These are phyloP conservation scores for Apiotrichum gracile DNA, from an alignment of 1,284 basidiomycete species.

Conservation along the genomic window DNA sequence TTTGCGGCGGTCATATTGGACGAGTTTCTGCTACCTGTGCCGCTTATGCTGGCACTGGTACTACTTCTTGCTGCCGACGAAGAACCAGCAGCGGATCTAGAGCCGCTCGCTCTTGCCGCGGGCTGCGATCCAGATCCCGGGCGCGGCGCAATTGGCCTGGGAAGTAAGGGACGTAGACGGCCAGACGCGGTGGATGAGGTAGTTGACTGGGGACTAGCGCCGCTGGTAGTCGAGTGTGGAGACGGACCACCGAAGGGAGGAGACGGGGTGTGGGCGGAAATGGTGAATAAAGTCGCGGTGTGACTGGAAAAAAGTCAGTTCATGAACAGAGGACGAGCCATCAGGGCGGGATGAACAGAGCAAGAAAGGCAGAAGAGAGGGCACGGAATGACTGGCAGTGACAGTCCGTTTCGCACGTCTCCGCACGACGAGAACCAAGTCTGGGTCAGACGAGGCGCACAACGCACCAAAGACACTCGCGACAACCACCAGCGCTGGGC, in stretches of 20 bases:
- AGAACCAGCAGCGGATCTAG: not conserved
- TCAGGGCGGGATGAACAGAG: not conserved
- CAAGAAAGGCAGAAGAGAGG: not conserved
- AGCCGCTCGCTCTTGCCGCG: conserved; percentile 1
- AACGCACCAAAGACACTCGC: not conserved
- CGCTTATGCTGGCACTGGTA: not conserved
- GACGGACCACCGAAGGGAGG: conserved; percentile 39
- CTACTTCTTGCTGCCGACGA: not conserved
- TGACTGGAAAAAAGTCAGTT: not conserved
- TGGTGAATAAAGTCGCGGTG: conserved; percentile 19
- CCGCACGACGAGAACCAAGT: not conserved
- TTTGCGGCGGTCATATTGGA: conserved; percentile 34
- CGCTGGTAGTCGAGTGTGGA: conserved; percentile 27
- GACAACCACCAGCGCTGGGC: not conserved
- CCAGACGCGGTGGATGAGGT: conserved; percentile 16
- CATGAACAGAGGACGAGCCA: not conserved
- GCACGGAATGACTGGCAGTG: not conserved
- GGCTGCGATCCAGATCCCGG: conserved; percentile 13
- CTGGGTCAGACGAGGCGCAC: not conserved
- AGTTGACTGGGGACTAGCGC: conserved; percentile 16
- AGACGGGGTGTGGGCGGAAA: conserved; percentile 37
- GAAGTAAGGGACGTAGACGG: conserved; percentile 36
- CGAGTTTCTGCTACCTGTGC: not conserved
- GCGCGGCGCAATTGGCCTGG: conserved; percentile 35
- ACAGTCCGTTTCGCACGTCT: not conserved